Evolutionary conservation across 139 green algal species (phyloP).

Genomic region (Coelastrella sp.): DNA sequence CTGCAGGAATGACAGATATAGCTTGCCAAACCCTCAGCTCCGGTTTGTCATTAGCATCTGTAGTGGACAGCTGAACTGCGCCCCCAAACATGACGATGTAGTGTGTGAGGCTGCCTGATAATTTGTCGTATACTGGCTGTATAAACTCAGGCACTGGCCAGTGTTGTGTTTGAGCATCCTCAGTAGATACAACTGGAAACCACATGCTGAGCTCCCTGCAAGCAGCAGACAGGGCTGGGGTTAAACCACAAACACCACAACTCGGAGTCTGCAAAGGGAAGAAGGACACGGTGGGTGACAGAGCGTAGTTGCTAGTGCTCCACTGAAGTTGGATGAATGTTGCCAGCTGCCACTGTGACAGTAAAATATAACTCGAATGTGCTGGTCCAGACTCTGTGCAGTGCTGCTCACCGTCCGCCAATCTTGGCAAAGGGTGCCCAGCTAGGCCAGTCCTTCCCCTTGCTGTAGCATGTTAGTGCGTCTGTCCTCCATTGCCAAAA

Average conservation of each 20-base stretch:
- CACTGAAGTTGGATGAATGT: no score
- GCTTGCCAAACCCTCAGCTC: not conserved
- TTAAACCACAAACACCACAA: no score
- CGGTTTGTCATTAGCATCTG: not conserved
- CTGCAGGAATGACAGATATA: not conserved
- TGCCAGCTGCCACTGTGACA: no score
- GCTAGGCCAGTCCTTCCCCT: not conserved
- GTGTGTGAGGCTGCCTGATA: not conserved
- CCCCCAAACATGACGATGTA: not conserved
- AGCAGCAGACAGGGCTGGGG: no score
- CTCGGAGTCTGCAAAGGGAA: no score
- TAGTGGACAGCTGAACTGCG: not conserved
- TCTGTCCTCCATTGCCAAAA: conserved; percentile 7
- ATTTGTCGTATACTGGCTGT: not conserved
- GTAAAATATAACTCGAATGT: no score
- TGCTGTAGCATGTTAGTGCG: not conserved
- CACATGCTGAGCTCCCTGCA: not conserved
- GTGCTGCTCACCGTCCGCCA: not conserved
- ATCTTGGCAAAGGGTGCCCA: not conserved
- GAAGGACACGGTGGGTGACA: no score
- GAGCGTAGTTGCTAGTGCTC: no score
- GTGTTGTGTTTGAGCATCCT: not conserved
- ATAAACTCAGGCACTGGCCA: not conserved
- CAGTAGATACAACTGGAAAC: not conserved
- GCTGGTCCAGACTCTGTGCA: no score